Conservation (phyloP, 225 moss, liverwort and hornwort genomes). For the Marchantia paleacea region DNA sequence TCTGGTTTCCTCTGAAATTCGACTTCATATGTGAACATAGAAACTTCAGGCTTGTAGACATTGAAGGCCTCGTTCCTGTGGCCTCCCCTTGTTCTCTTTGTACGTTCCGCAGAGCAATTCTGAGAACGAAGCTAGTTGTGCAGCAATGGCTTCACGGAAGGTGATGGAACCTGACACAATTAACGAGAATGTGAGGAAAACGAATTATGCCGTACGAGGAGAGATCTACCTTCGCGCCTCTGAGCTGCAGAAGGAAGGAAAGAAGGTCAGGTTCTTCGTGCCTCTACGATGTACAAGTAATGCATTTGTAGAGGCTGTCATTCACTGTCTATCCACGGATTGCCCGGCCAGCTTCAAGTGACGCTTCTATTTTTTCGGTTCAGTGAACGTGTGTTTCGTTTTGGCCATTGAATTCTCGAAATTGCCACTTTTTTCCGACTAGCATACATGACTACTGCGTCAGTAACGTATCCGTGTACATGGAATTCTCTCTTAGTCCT, state of each 20-base stretch:
- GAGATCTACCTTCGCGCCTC: slow-evolving; percentile 92
- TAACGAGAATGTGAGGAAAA: slow-evolving; percentile 93
- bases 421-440: no score
- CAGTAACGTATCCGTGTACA: no score
- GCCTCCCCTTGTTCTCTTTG: neutral
- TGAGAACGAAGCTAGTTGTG: neutral
- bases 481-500: no score
- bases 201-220: slow-evolving; percentile 87
- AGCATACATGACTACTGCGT: no score
- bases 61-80: neutral
- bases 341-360: no score
- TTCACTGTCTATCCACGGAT: no score
- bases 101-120: neutral
- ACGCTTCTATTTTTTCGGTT: no score
- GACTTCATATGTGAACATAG: neutral
- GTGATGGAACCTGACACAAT: slow-evolving; percentile 76
- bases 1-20: neutral
- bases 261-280: slow-evolving; percentile 38
- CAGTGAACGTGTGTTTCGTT: no score
- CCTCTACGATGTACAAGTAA: no score
- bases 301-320: no score
- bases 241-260: slow-evolving; percentile 87
- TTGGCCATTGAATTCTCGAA: no score
- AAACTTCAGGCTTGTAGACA: neutral
- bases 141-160: slow-evolving; percentile 52